Conservation (phyloP, 2,329 filamentous ascomycete genomes). For the Mollisia scopiformis region DNA sequence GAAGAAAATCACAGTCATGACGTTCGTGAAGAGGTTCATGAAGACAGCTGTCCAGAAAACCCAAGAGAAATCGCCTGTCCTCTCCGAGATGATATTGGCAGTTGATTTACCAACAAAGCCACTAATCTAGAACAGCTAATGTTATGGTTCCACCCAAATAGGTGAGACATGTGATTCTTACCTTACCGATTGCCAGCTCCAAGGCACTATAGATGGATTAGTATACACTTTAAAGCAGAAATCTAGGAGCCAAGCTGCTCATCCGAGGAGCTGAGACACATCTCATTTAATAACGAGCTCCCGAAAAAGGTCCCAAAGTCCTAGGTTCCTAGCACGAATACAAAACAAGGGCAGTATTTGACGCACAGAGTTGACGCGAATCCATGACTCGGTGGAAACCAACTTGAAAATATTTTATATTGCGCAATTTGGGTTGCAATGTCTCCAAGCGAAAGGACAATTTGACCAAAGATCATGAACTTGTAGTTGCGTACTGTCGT, state of each 20-base stretch:
- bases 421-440: constrained; percentile 66
- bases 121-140: constrained; percentile 44
- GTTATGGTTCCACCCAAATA: neutral
- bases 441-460: constrained; percentile 61
- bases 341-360: too few relatives aligned
- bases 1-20: constrained; percentile 54
- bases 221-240: too few relatives aligned
- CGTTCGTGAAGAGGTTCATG: constrained; percentile 67
- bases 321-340: too few relatives aligned
- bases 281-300: too few relatives aligned
- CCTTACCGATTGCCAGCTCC: constrained; percentile 61
- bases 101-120: constrained; percentile 62
- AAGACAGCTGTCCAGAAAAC: constrained; percentile 64
- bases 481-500: constrained; percentile 57
- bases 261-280: too few relatives aligned
- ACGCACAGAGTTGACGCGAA: constrained; percentile 66
- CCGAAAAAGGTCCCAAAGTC: too few relatives aligned
- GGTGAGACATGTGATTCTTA: neutral
- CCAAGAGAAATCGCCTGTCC: constrained; percentile 63
- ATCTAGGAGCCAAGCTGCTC: too few relatives aligned
- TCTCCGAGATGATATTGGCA: constrained; percentile 60
- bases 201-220: too few relatives aligned
- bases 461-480: constrained; percentile 61
- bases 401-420: constrained; percentile 67
- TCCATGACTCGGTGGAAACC: constrained; percentile 63